Conservation (phyloP, 2,329 filamentous ascomycete genomes). For the Ophiosphaerella narmari region DNA sequence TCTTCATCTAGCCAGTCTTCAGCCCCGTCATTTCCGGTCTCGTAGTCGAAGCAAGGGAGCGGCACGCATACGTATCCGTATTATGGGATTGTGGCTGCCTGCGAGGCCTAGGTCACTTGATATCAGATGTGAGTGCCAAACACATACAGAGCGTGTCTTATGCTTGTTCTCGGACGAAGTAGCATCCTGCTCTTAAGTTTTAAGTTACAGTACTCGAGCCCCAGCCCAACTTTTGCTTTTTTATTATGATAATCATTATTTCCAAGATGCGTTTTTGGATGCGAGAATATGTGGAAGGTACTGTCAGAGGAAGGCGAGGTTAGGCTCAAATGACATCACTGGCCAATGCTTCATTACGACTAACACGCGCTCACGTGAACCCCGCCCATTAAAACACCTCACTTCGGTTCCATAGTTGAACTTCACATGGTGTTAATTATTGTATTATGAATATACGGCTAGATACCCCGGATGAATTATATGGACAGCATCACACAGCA, state of each 20-base stretch:
- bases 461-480: too few relatives aligned
- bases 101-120: neutral
- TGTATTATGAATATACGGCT: too few relatives aligned
- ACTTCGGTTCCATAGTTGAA: too few relatives aligned
- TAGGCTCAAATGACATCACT: constrained; percentile 1
- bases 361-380: constrained; percentile 5
- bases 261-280: too few relatives aligned
- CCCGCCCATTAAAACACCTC: neutral
- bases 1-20: constrained; percentile 6
- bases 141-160: neutral
- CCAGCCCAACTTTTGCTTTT: too few relatives aligned
- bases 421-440: too few relatives aligned
- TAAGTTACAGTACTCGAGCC: too few relatives aligned
- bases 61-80: constrained; percentile 10
- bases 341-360: constrained; percentile 3
- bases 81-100: neutral
- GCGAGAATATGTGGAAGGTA: too few relatives aligned
- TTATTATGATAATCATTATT: too few relatives aligned
- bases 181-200: too few relatives aligned
- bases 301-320: neutral
- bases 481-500: too few relatives aligned
- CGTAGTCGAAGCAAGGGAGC: constrained; percentile 6
- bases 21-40: neutral
- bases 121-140: too few relatives aligned
- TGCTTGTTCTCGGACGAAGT: neutral